These are phyloP conservation scores for Cladophialophora immunda DNA, from an alignment of 2,329 filamentous ascomycete genomes.

Conservation along the genomic window DNA sequence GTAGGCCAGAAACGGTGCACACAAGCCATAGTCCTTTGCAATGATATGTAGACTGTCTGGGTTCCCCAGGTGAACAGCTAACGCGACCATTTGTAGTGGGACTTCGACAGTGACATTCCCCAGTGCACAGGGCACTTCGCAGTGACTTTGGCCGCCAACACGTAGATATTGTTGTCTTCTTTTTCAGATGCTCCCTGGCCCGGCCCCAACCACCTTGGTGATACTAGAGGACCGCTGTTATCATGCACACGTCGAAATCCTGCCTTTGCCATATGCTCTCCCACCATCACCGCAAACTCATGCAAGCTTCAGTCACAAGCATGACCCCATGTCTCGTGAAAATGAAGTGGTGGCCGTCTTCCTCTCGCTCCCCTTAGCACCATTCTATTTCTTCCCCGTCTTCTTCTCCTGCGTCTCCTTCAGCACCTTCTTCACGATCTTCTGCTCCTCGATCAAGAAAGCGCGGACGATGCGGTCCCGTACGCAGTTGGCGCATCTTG, in stretches of 20 bases:
- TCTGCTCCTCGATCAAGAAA: slow-evolving; percentile 99
- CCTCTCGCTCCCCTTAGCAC: background rate
- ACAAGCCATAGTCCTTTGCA: background rate
- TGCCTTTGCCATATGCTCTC: background rate
- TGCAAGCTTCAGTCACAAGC: background rate
- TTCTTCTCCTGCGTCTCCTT: slow-evolving; percentile 91
- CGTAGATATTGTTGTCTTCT: background rate
- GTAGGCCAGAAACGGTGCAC: background rate
- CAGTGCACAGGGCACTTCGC: background rate
- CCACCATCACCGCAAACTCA: background rate
- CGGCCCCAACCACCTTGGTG: background rate
- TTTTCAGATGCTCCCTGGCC: background rate
- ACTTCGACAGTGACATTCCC: background rate
- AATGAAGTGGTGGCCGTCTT: background rate
- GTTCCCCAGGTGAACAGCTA: background rate
- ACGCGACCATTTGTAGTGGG: background rate
- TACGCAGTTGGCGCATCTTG: slow-evolving; percentile 98
- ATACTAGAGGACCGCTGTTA: background rate
- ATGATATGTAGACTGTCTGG: background rate
- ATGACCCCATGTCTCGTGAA: background rate
- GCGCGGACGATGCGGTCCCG: slow-evolving; percentile 97
- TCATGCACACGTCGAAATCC: background rate
- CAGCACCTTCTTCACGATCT: slow-evolving; percentile 99
- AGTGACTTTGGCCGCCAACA: background rate
- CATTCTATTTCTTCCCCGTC: slow-evolving; percentile 66